Evolutionary conservation across 371 early-diverging fungal species (phyloP), one percentile per base, ranked within the genome.

Genomic region (Mortierella sp.): DNA sequence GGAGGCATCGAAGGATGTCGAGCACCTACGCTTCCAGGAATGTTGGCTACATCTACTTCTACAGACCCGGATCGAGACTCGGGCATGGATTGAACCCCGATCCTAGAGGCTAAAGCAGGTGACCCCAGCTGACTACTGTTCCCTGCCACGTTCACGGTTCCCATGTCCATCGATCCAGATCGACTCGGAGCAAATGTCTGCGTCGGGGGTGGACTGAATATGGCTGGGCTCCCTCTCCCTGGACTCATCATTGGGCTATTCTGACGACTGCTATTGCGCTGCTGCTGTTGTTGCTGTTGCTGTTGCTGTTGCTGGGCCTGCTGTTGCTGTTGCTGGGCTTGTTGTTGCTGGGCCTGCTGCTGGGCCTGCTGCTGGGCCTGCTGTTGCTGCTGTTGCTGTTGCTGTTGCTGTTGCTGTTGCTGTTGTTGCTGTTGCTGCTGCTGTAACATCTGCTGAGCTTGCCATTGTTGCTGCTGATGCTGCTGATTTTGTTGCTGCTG

Each of bases 231-330:
- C 9, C 55, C 48, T 19, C 63, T 64, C 4, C 76, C 76, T 53
- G 76, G 76, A 21, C 76, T 76, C 76, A 76, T 76, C 76, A 76
- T 68, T 9, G 72, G 72, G n/a, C 72, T 79, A 15, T 72, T 72
- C 43, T 72, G 72, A 25, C 72, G 61, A 26, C 72, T 79, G 7
- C 64, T 61, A 23, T 64, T 65, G 15, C 62, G 77, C 21, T 66
- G 71, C 30, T 71, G 72, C 6, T 51, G 65, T 18, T 71, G 70
- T 16, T 66, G 70, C 21, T 61, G 75, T 19, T 70, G 68, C 1
- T 74, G 73, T 19, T 67, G 71, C 7, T 72, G 72, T 5, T 71
- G 76, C 5, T 67, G 67, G 16, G 67, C 71, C 26, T 59, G 66
- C 1, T 59, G 67, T 11, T 66, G 70, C 16, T 65, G 70, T 12